Base-by-base conservation (phyloP, 169 alveolate species). In the Plasmodium coatneyi region DNA sequence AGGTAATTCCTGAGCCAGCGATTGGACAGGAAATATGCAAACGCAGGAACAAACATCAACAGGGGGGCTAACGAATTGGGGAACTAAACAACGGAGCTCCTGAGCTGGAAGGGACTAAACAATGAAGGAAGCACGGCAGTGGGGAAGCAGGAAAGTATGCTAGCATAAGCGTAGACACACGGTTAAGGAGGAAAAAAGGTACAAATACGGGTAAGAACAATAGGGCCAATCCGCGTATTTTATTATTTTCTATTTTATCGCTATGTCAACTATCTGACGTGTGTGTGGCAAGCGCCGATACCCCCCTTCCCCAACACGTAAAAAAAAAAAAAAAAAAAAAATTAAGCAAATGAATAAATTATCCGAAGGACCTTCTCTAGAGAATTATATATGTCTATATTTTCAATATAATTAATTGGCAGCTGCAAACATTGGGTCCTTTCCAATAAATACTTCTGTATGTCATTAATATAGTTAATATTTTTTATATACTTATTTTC, bases 401-500 rank as follows among this genome's bases (percentile, higher is more conserved):
- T 89, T 89, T 89, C 90, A 39, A 89, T 79, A 89, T 89, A 89
- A 52, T 89, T 78, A 49, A 89, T 79, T 14, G 94, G 28, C 5
- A 39, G 72, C 3, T 19, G n/a, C 81, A 89, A 89, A 56, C 71
- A 25, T 89, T 56, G 79, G 25, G 89, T 46, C 22, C 54, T 32
- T 71, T 89, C 83, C 81, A 89, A 6, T 79, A 89, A 79, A 66
- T 28, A 79, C 1, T 79, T 79, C 56, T 89, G 94, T 39, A 89
- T 89, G 49, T 80, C 86, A 89, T 70, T 79, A 25, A 89, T 89
- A n/a, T 89, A 89, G 34, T 79, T 89, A 89, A 89, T 72, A 80
- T 89, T 89, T 89, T 89, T 54, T 14, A 89, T 89, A 79, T 89
- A 89, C 71, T 89, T 89, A 79, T 89, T 89, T 79, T 72, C 94